Percentiles rank a stretch among this genome's conserved stretches.
phyloP scores from a whole-genome alignment of 257 asterid genomes.

The Salvia hispanica region DNA sequence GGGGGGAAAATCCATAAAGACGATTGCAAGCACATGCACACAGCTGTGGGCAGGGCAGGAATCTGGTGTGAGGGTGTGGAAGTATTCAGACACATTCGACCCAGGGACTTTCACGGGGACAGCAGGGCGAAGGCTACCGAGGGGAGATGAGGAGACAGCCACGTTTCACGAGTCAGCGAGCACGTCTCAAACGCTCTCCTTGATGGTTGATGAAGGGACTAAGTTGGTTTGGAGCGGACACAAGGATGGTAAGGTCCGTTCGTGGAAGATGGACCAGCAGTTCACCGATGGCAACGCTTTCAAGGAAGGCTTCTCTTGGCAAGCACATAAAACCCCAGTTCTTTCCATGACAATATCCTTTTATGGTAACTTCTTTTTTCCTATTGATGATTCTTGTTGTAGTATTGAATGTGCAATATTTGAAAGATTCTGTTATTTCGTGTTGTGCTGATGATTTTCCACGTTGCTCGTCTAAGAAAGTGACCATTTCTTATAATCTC shows the following conservation, averaged over 20 bases:
- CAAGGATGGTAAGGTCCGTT: conserved; percentile 78
- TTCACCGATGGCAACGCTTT: conserved; percentile 50
- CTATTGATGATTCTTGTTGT: conserved; percentile 7
- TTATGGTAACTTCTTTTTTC: conserved; percentile 52
- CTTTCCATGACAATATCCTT: conserved; percentile 67
- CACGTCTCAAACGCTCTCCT: conserved; percentile 57
- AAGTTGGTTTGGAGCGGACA: conserved; percentile 92
- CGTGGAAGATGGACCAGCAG: conserved; percentile 78
- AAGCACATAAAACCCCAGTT: conserved; percentile 79
- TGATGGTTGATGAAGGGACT: conserved; percentile 72
- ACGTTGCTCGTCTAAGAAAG: too few species aligned
- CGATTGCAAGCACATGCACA: conserved; percentile 72
- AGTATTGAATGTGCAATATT: background rate
- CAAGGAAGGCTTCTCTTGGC: conserved; percentile 93
- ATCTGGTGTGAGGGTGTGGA: conserved; percentile 83
- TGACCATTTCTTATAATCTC: background rate
- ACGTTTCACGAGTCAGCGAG: conserved; percentile 68
- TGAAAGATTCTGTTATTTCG: background rate
- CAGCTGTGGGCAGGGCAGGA: conserved; percentile 90
- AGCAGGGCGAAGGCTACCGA: conserved; percentile 51
- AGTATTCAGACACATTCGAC: conserved; percentile 67
- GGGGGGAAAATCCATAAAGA: conserved; percentile 58
- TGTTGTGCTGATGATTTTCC: background rate
- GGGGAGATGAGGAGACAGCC: conserved; percentile 89
- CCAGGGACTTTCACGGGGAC: conserved; percentile 44